Evolutionary conservation across 257 asterid species (phyloP), one percentile per base, ranked within the genome.

Genomic region (Jacaranda copaia): DNA sequence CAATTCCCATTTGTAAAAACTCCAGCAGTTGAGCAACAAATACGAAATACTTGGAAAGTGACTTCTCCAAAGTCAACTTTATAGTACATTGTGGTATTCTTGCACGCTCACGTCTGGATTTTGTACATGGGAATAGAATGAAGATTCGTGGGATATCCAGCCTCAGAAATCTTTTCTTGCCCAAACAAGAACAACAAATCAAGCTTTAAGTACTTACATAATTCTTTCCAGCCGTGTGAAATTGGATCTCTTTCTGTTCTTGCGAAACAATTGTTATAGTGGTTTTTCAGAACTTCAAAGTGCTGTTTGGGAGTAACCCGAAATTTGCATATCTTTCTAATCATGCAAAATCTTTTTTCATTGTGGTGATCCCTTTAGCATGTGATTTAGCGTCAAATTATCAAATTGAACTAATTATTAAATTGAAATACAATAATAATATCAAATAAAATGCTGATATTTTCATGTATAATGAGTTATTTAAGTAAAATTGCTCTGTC

Each of bases 91-190:
- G 10, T 15, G 76, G n/a, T 36, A 32, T 40, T 64, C 14, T 15
- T 43, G 69, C 55, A 63, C 15, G 68, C 43, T 72, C 3, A 10
- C 40, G 70, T 48, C 16, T 46, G 64, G 83, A 67, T 79, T 79
- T n/a, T 40, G 49, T 48, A 46, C 45, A 72, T 16, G 18, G 56
- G 57, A 36, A 73, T 46, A 8, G 52, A 20, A 63, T 74, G 63
- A 65, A 65, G 61, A 68, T 39, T 55, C 60, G 9, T 43, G 57
- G 58, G 63, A 65, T 43, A 51, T 65, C 55, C 5, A 53, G 2
- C 64, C 67, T 8, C 13, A 55, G 1, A 67, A 42, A 80, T 80
- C 56, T 70, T 76, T 32, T 35, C 14, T 70, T 80, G 6, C 68
- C 68, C 61, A 51, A 80, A 77, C 4, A 68, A 51, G 19, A 6